phyloP scores from a whole-genome alignment of 2,329 filamentous ascomycete genomes.

The Aspergillus tamarii region DNA sequence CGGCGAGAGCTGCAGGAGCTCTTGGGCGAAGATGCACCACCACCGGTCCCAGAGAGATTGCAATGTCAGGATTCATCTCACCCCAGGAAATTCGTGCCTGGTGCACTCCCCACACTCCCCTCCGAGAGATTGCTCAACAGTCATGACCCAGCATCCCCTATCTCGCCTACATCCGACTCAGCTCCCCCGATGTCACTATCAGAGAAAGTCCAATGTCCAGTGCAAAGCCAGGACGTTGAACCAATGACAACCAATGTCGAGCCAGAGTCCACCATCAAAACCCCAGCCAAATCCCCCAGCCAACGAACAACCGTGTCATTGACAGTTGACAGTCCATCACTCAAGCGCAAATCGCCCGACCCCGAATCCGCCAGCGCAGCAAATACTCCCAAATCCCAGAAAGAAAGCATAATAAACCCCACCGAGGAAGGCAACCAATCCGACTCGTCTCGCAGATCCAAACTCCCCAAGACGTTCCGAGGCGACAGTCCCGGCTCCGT shows the following conservation, averaged over 20 bases:
- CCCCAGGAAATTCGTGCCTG: constrained; percentile 44
- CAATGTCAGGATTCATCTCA: constrained; percentile 32
- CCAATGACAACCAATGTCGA: background rate
- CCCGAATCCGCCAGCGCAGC: constrained; percentile 26
- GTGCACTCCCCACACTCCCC: constrained; percentile 48
- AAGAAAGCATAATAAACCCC: background rate
- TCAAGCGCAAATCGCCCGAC: constrained; percentile 40
- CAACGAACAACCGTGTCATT: constrained; percentile 17
- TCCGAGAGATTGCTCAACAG: constrained; percentile 50
- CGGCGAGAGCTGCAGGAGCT: constrained; percentile 57
- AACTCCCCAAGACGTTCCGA: constrained; percentile 34
- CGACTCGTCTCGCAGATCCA: constrained; percentile 28
- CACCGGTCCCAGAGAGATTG: constrained; percentile 15
- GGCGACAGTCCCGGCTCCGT: constrained; percentile 40
- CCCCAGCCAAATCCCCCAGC: constrained; percentile 9
- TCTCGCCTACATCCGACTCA: constrained; percentile 12
- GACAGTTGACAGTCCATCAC: constrained; percentile 36
- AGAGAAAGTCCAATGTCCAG: constrained; percentile 8
- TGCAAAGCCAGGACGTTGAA: background rate
- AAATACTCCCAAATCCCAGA: background rate
- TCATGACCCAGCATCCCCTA: constrained; percentile 21
- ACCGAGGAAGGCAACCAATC: constrained; percentile 15
- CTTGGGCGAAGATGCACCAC: constrained; percentile 43
- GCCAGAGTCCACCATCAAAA: constrained; percentile 1
- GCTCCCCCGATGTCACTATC: constrained; percentile 14